These are phyloP conservation scores for Pleurotus cornucopiae DNA, from an alignment of 768 basidiomycete species.

Conservation along the genomic window DNA sequence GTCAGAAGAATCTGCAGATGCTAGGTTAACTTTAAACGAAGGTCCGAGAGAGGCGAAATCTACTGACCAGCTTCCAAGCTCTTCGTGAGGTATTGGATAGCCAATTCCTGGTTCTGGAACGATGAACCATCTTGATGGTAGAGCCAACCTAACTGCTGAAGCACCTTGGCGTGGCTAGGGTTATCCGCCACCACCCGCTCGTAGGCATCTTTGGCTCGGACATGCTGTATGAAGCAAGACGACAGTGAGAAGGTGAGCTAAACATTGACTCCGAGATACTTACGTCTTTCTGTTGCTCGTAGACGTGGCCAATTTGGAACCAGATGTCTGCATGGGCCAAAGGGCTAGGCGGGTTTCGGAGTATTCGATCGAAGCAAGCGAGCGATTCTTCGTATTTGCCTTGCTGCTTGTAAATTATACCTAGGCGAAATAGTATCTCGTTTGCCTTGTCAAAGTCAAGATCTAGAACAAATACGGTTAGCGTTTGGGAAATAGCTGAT, in stretches of 20 bases:
- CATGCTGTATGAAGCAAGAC: slow-evolving; percentile 49
- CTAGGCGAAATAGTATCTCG: slow-evolving; percentile 95
- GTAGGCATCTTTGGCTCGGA: slow-evolving; percentile 90
- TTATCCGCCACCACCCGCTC: slow-evolving; percentile 93
- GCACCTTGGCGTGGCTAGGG: slow-evolving; percentile 91
- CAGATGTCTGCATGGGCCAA: slow-evolving; percentile 97
- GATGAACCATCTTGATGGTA: slow-evolving; percentile 94
- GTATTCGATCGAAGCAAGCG: slow-evolving; percentile 92
- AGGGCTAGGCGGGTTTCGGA: slow-evolving; percentile 92
- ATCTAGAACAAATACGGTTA: slow-evolving; percentile 30
- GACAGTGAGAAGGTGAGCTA: slow-evolving; percentile 10
- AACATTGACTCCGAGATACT: slow-evolving; percentile 16
- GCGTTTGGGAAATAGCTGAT: slow-evolving; percentile 7
- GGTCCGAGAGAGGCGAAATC: not conserved
- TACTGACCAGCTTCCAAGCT: slow-evolving; percentile 87
- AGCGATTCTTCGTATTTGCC: slow-evolving; percentile 88
- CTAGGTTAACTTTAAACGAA: not conserved
- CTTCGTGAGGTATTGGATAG: slow-evolving; percentile 91
- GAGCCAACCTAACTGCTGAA: slow-evolving; percentile 97
- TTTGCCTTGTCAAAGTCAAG: slow-evolving; percentile 97
- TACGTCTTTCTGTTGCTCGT: slow-evolving; percentile 96
- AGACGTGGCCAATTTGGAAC: slow-evolving; percentile 99
- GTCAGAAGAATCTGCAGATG: slow-evolving; percentile 74
- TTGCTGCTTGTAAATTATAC: slow-evolving; percentile 99
- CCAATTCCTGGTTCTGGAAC: slow-evolving; percentile 94